phyloP scores from a whole-genome alignment of 345 rosid genomes.

The Acer yangbiense region DNA sequence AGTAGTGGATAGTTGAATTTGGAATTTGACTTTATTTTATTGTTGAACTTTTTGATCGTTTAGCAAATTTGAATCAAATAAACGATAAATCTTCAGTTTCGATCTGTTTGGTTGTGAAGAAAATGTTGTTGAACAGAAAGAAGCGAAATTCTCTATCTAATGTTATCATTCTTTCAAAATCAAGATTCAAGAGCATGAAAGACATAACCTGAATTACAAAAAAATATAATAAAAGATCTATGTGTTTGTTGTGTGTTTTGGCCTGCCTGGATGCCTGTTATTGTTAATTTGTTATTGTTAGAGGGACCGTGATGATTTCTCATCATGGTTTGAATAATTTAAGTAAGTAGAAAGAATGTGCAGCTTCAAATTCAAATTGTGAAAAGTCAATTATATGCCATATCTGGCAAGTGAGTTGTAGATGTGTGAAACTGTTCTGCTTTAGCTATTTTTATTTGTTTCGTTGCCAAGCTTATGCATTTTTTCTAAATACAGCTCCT shows the following conservation, averaged over 20 bases:
- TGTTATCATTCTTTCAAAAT: not conserved
- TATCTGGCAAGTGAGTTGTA: not conserved
- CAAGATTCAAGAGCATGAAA: not conserved
- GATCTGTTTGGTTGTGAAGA: conserved; percentile 1
- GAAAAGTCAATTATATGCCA: not conserved
- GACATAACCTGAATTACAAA: not conserved
- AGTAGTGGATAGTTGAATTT: not conserved
- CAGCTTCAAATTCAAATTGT: not conserved
- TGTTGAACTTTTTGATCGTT: conserved; percentile 1
- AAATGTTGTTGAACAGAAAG: not conserved
- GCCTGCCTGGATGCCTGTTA: not conserved
- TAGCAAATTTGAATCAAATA: not conserved
- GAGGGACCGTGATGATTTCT: not conserved
- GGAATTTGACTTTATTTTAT: conserved; percentile 7
- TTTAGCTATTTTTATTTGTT: conserved; percentile 4
- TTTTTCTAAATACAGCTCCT: conserved; percentile 56
- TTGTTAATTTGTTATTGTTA: not conserved
- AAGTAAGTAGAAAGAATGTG: not conserved
- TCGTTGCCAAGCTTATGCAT: conserved; percentile 5
- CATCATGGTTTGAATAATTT: not conserved
- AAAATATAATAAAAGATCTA: not conserved
- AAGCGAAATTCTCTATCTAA: not conserved
- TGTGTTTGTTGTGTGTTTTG: not conserved
- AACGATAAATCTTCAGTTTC: not conserved
- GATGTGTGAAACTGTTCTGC: not conserved